Percentiles rank a stretch among this genome's conserved stretches.
These are phyloP conservation scores for Penicillium sp. DNA, from an alignment of 2,329 filamentous ascomycete genomes.

Conservation along the genomic window DNA sequence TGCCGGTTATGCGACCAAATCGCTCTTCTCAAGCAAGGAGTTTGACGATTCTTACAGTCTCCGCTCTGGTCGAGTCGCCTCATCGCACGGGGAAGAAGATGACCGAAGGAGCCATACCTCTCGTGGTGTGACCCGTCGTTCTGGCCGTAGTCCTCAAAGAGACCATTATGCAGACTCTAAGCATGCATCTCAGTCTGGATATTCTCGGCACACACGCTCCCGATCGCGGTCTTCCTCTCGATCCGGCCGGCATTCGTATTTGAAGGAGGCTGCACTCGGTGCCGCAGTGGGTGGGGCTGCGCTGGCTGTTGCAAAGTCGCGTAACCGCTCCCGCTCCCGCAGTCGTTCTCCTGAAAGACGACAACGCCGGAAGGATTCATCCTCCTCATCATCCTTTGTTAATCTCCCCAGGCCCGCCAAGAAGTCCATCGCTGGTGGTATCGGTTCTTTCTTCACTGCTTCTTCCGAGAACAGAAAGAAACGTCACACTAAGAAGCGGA, in stretches of 20 bases:
- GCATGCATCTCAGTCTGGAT: slow-evolving; percentile 13
- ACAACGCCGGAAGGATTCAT: slow-evolving; percentile 44
- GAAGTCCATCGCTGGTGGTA: slow-evolving; percentile 52
- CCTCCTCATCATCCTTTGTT: slow-evolving; percentile 60
- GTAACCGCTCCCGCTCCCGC: slow-evolving; percentile 30
- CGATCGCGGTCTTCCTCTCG: slow-evolving; percentile 44
- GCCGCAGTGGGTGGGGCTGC: slow-evolving; percentile 38
- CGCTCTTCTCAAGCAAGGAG: slow-evolving; percentile 54
- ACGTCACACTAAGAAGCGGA: slow-evolving; percentile 47
- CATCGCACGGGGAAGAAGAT: slow-evolving; percentile 31
- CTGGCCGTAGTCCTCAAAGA: slow-evolving; percentile 32
- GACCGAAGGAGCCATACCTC: slow-evolving; percentile 47
- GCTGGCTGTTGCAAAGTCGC: slow-evolving; percentile 27
- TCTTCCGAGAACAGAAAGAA: slow-evolving; percentile 57
- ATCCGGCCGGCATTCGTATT: slow-evolving; percentile 27
- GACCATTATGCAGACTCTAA: slow-evolving; percentile 36
- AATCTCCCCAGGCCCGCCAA: slow-evolving; percentile 63
- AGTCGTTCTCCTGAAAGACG: slow-evolving; percentile 39
- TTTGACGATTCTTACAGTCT: slow-evolving; percentile 63
- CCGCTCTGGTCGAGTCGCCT: slow-evolving; percentile 50
- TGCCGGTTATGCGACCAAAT: slow-evolving; percentile 56
- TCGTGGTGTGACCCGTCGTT: slow-evolving; percentile 40
- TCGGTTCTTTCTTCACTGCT: slow-evolving; percentile 64
- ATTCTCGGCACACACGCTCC: slow-evolving; percentile 41
- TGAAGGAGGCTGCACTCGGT: slow-evolving; percentile 39